phyloP scores from a whole-genome alignment of 2,329 filamentous ascomycete genomes.

The Fonsecaea monophora region DNA sequence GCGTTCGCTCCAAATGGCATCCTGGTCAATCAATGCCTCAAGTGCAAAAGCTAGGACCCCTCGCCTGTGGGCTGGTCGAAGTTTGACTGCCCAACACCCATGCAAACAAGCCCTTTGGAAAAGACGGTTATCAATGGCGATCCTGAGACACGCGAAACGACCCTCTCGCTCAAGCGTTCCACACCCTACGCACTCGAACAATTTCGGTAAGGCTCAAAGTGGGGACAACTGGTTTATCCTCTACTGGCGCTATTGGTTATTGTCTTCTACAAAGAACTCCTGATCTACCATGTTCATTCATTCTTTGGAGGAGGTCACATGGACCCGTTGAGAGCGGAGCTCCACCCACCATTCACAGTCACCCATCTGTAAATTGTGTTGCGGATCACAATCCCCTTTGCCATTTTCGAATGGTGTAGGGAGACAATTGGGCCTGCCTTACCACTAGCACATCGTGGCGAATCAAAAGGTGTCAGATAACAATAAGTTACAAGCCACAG shows the following conservation, averaged over 20 bases:
- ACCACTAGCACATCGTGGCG: conserved; percentile 30
- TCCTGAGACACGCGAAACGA: conserved; percentile 34
- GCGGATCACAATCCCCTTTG: conserved; percentile 26
- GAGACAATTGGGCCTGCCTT: conserved; percentile 31
- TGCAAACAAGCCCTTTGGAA: conserved; percentile 24
- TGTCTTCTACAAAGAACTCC: conserved; percentile 12
- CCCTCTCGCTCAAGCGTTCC: conserved; percentile 6
- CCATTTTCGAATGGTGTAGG: conserved; percentile 23
- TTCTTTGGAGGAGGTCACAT: conserved; percentile 28
- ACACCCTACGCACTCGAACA: conserved; percentile 23
- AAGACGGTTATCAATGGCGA: conserved; percentile 30
- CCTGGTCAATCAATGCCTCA: conserved; percentile 16
- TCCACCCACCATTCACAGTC: conserved; percentile 13
- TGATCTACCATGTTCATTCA: conserved; percentile 27
- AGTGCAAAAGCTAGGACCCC: neutral
- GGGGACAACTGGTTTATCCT: conserved; percentile 17
- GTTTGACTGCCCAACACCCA: conserved; percentile 21
- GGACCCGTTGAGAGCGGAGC: conserved; percentile 19
- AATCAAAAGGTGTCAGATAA: conserved; percentile 27
- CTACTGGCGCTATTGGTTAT: conserved; percentile 27
- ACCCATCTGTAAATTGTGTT: conserved; percentile 26
- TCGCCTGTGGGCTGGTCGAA: conserved; percentile 13
- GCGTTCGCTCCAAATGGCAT: conserved; percentile 7
- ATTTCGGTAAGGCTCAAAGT: conserved; percentile 34
- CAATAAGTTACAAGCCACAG: conserved; percentile 34